phyloP scores from a whole-genome alignment of 1,139 yeast genomes.

The Yamadazyma atmosphaerica region DNA sequence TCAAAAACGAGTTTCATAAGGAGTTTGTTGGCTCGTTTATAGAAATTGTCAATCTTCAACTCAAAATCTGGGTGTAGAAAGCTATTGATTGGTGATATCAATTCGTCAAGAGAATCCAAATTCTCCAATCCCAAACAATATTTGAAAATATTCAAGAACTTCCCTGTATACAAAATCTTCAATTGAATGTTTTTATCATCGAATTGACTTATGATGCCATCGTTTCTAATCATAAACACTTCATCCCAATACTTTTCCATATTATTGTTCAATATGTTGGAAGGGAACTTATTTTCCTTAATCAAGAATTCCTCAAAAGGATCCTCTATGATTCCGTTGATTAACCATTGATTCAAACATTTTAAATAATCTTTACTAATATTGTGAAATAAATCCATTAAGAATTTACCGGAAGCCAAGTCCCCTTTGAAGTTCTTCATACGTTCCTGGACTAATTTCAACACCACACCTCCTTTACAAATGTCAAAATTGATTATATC shows the following conservation, averaged over 20 bases:
- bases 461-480: constrained; percentile 69
- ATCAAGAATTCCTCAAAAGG: constrained; percentile 84
- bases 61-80: constrained; percentile 62
- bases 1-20: constrained; percentile 58
- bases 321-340: constrained; percentile 72
- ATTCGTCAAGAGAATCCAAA: constrained; percentile 31
- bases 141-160: constrained; percentile 71
- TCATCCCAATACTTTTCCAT: constrained; percentile 88
- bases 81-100: constrained; percentile 27
- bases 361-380: constrained; percentile 65
- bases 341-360: constrained; percentile 79
- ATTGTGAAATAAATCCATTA: constrained; percentile 52
- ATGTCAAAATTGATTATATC: constrained; percentile 55
- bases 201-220: constrained; percentile 74
- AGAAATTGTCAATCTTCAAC: constrained; percentile 61
- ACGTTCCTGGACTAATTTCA: constrained; percentile 61
- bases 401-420: constrained; percentile 50
- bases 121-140: constrained; percentile 51
- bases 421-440: constrained; percentile 69
- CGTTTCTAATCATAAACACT: constrained; percentile 70
- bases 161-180: constrained; percentile 80
- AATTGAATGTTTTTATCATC: constrained; percentile 53
- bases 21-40: constrained; percentile 64
- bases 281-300: constrained; percentile 40
- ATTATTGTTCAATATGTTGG: constrained; percentile 40